Conservation (phyloP, 1,284 basidiomycete species). For the Coniferiporia sulphurascens region DNA sequence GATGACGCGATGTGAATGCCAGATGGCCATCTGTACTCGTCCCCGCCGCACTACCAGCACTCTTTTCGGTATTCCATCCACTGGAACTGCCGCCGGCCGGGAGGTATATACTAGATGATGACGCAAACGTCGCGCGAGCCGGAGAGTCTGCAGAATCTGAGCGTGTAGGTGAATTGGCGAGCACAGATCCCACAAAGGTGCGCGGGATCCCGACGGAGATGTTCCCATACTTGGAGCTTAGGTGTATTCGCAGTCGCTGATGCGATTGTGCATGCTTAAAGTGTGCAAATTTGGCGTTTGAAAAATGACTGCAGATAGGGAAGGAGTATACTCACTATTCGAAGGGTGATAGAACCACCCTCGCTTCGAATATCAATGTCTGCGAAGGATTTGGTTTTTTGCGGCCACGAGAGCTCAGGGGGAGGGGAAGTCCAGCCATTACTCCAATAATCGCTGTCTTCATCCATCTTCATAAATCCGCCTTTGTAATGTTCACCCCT, state of each 20-base stretch:
- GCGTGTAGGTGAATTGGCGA: background rate
- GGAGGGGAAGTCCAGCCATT: constrained; percentile 10
- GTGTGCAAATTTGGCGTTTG: background rate
- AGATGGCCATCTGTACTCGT: background rate
- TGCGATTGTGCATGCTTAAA: constrained; percentile 10
- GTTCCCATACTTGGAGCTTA: constrained; percentile 4
- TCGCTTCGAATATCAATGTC: constrained; percentile 9
- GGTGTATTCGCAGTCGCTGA: constrained; percentile 13
- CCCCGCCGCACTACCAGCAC: background rate
- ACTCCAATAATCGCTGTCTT: constrained; percentile 10
- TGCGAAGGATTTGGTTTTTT: background rate
- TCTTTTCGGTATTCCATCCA: background rate
- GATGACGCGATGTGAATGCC: constrained; percentile 2
- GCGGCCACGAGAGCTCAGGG: background rate
- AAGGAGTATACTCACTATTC: constrained; percentile 7
- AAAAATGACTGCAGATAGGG: background rate
- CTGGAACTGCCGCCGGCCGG: background rate
- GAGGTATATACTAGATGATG: background rate
- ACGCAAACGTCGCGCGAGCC: background rate
- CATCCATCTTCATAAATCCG: background rate
- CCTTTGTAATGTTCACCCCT: background rate
- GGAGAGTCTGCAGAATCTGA: background rate
- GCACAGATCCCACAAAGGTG: constrained; percentile 5
- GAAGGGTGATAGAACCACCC: constrained; percentile 5
- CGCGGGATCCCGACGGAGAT: constrained; percentile 15